Evolutionary conservation across 2,329 filamentous ascomycete species (phyloP).

Genomic region (Sporothrix brunneoviolacea): DNA sequence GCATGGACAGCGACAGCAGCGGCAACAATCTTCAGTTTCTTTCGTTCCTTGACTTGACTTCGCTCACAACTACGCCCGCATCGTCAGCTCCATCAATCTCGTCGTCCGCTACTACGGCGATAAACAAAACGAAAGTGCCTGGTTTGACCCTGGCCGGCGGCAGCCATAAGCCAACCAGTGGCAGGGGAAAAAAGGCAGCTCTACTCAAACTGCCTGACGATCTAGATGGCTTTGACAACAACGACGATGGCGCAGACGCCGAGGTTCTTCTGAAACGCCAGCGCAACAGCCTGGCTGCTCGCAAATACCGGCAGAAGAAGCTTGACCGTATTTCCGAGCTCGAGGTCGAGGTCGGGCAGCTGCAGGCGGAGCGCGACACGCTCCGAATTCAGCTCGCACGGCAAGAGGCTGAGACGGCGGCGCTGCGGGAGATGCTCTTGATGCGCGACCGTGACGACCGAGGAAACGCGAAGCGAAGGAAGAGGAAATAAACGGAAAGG

Average conservation of each 20-base stretch:
- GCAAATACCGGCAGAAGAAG: conserved; percentile 57
- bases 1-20: background rate
- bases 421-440: conserved; percentile 40
- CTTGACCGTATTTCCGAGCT: conserved; percentile 52
- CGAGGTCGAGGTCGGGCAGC: conserved; percentile 45
- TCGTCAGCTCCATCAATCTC: background rate
- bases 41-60: conserved; percentile 4
- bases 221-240: background rate
- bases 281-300: conserved; percentile 56
- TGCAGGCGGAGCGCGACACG: conserved; percentile 49
- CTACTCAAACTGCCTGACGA: background rate
- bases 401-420: conserved; percentile 52
- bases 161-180: no score
- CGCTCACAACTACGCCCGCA: background rate
- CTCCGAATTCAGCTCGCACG: conserved; percentile 49
- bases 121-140: background rate
- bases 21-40: background rate
- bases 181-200: background rate
- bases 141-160: no score
- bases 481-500: background rate
- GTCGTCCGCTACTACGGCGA: background rate
- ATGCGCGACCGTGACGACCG: conserved; percentile 1
- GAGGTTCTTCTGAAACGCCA: conserved; percentile 42
- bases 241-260: conserved; percentile 15
- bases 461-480: background rate